Evolutionary conservation across 306 rosid genomes (phyloP).

Genomic region (Lupinus albus): DNA sequence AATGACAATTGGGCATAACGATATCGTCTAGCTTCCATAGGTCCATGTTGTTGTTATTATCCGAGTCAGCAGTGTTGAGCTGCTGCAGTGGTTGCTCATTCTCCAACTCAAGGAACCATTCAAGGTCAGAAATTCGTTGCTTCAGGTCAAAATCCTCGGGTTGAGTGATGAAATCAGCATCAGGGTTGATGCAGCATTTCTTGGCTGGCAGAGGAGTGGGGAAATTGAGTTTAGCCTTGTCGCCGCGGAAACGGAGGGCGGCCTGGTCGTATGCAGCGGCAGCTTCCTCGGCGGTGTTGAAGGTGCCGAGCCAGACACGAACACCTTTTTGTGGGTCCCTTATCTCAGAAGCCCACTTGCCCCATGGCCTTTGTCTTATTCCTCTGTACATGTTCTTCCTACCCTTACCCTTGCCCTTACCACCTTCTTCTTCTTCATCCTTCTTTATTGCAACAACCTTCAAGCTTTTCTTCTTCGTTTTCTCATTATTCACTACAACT

Average conservation of each 20-base stretch:
- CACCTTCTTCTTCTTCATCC: neutral
- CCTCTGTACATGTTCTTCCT: constrained; percentile 88
- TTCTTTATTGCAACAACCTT: constrained; percentile 3
- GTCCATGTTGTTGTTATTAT: constrained; percentile 40
- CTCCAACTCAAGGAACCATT: constrained; percentile 67
- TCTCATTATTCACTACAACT: constrained; percentile 38
- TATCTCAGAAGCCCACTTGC: constrained; percentile 97
- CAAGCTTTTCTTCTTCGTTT: constrained; percentile 33
- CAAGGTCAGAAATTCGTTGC: constrained; percentile 61
- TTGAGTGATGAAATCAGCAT: no score
- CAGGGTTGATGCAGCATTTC: constrained; percentile 47
- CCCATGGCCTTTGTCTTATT: constrained; percentile 95
- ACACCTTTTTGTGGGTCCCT: constrained; percentile 92
- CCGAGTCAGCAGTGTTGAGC: constrained; percentile 6
- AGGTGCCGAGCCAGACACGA: constrained; percentile 96
- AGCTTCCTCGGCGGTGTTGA: constrained; percentile 81
- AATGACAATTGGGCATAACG: constrained; percentile 39
- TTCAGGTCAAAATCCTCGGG: constrained; percentile 42
- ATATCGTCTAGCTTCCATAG: constrained; percentile 73
- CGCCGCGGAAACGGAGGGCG: constrained; percentile 84
- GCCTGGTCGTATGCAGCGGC: constrained; percentile 85
- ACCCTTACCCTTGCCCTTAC: neutral
- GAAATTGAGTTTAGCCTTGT: constrained; percentile 93
- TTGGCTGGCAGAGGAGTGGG: constrained; percentile 33
- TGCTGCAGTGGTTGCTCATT: constrained; percentile 16